phyloP scores from a whole-genome alignment of 2,329 filamentous ascomycete species.

The Colletotrichum kahawae region DNA sequence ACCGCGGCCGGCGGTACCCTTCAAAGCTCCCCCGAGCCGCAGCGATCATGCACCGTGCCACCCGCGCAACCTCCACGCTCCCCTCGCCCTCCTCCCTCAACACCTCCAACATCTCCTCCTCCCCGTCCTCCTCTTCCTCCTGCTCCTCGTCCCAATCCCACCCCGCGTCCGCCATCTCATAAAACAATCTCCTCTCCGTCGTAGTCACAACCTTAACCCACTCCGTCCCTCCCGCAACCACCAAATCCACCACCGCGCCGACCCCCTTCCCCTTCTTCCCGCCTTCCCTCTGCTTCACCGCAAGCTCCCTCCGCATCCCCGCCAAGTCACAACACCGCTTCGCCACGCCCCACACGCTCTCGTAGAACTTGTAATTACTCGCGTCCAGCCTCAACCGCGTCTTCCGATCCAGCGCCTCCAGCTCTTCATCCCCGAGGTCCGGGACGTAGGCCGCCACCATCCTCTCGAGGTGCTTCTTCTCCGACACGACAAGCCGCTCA shows the following conservation, averaged over 20 bases:
- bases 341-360: conserved; percentile 20
- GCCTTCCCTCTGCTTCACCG: not conserved
- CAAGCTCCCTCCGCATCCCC: conserved; percentile 14
- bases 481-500: conserved; percentile 18
- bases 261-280: not conserved
- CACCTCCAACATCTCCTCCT: conserved; percentile 36
- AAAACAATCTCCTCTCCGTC: conserved; percentile 32
- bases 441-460: conserved; percentile 8
- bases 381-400: conserved; percentile 15
- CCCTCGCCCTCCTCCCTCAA: conserved; percentile 13
- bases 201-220: conserved; percentile 25
- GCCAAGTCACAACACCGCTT: conserved; percentile 17
- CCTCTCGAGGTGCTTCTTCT: conserved; percentile 20
- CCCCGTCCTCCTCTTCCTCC: conserved; percentile 35
- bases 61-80: conserved; percentile 28
- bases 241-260: conserved; percentile 16
- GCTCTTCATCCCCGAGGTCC: not conserved
- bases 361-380: conserved; percentile 22
- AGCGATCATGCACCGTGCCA: conserved; percentile 36
- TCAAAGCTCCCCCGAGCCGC: conserved; percentile 39
- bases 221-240: conserved; percentile 13
- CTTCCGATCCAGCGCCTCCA: conserved; percentile 7
- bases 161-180: conserved; percentile 45
- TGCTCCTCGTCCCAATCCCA: conserved; percentile 44
- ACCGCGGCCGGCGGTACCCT: conserved; percentile 42